These are phyloP conservation scores for Pichia sp. DNA, from an alignment of 1,139 yeast species.

Conservation along the genomic window DNA sequence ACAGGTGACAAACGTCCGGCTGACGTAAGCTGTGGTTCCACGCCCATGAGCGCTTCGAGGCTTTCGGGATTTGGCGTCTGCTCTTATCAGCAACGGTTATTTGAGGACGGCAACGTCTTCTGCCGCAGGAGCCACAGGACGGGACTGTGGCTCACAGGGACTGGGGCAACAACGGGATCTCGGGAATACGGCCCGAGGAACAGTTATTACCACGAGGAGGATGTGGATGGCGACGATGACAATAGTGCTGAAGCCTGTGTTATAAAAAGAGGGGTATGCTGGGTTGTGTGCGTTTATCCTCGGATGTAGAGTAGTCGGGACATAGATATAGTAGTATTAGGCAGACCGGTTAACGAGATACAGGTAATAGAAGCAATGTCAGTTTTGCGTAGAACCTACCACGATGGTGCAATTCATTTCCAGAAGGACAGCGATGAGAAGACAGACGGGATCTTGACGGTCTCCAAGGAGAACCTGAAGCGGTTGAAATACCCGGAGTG, in stretches of 20 bases:
- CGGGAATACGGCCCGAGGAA: not conserved
- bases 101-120: not conserved
- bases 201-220: not conserved
- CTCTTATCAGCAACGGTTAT: not conserved
- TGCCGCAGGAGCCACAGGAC: not conserved
- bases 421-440: constrained; percentile 30
- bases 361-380: constrained; percentile 8
- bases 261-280: no score
- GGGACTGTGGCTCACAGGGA: not conserved
- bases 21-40: not conserved
- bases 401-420: constrained; percentile 31
- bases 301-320: no score
- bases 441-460: constrained; percentile 32
- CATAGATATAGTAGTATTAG: no score
- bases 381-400: constrained; percentile 10
- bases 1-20: not conserved
- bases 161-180: not conserved
- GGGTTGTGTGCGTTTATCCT: no score
- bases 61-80: not conserved
- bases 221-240: not conserved
- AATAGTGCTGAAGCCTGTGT: no score
- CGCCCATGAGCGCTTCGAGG: not conserved
- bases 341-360: no score
- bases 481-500: constrained; percentile 36
- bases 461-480: constrained; percentile 28